Evolutionary conservation across 2,329 filamentous ascomycete genomes (phyloP).

Genomic region (Coniochaeta hoffmannii): DNA sequence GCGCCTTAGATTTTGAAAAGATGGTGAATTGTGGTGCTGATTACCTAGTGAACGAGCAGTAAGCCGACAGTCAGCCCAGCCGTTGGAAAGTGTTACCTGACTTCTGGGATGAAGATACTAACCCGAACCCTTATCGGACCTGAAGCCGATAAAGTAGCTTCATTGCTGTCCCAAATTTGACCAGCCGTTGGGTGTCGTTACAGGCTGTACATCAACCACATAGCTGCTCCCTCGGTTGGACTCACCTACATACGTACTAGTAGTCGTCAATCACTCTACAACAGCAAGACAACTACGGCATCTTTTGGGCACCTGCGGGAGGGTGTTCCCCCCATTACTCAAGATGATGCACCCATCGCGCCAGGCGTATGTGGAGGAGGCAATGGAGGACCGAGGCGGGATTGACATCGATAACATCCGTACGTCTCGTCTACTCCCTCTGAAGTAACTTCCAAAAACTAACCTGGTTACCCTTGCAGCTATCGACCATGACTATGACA

Average conservation of each 20-base stretch:
- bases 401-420: slow-evolving; percentile 43
- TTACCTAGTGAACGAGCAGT: no score
- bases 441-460: slow-evolving; percentile 7
- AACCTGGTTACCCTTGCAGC: no score
- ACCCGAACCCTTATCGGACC: not conserved
- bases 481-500: slow-evolving; percentile 76
- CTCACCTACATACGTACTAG: not conserved
- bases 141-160: not conserved
- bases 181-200: no score
- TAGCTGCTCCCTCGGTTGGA: not conserved
- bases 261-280: not conserved
- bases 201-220: not conserved
- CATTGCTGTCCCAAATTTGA: not conserved
- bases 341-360: slow-evolving; percentile 77
- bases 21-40: no score
- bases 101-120: not conserved
- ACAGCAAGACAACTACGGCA: no score
- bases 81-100: no score
- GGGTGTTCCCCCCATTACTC: not conserved
- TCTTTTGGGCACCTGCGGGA: not conserved
- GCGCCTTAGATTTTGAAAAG: no score
- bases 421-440: slow-evolving; percentile 13
- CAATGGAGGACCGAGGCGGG: slow-evolving; percentile 26
- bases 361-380: slow-evolving; percentile 91
- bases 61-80: no score